Evolutionary conservation across 441 rosid genomes (phyloP).

Genomic region (Erysimum cheiri): DNA sequence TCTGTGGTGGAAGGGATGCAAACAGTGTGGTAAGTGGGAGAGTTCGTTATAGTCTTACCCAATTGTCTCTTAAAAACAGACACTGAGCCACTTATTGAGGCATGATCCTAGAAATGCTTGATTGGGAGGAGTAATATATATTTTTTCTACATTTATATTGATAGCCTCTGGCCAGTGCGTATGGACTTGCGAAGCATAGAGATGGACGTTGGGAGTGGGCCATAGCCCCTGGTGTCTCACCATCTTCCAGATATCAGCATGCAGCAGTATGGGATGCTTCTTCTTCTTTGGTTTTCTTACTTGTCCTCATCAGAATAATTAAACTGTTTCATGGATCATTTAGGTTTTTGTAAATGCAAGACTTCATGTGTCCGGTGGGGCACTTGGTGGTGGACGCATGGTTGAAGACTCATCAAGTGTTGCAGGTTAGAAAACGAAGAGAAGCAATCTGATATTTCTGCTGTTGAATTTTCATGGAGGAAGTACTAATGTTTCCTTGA

Average conservation of each 20-base stretch:
- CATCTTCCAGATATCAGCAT: slow-evolving; percentile 99
- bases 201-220: slow-evolving; percentile 99
- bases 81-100: not conserved
- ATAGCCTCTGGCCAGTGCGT: slow-evolving; percentile 97
- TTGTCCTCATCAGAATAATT: slow-evolving; percentile 24
- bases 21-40: slow-evolving; percentile 87
- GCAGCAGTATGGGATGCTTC: slow-evolving; percentile 81
- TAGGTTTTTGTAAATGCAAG: slow-evolving; percentile 99
- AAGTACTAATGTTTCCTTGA: slow-evolving; percentile 9
- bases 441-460: slow-evolving; percentile 23
- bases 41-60: slow-evolving; percentile 20
- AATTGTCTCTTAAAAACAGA: slow-evolving; percentile 12
- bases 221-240: slow-evolving; percentile 99
- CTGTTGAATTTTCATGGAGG: slow-evolving; percentile 21
- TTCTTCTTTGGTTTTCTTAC: slow-evolving; percentile 24
- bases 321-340: slow-evolving; percentile 25
- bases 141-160: slow-evolving; percentile 33
- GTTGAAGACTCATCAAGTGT: slow-evolving; percentile 99
- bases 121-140: slow-evolving; percentile 1
- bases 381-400: slow-evolving; percentile 99
- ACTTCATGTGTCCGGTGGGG: slow-evolving; percentile 99
- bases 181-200: slow-evolving; percentile 99
- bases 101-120: slow-evolving; percentile 17
- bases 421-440: slow-evolving; percentile 66
- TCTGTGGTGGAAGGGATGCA: slow-evolving; percentile 99